Conservation (phyloP, 306 rosid species). For the Corylus heterophylla region DNA sequence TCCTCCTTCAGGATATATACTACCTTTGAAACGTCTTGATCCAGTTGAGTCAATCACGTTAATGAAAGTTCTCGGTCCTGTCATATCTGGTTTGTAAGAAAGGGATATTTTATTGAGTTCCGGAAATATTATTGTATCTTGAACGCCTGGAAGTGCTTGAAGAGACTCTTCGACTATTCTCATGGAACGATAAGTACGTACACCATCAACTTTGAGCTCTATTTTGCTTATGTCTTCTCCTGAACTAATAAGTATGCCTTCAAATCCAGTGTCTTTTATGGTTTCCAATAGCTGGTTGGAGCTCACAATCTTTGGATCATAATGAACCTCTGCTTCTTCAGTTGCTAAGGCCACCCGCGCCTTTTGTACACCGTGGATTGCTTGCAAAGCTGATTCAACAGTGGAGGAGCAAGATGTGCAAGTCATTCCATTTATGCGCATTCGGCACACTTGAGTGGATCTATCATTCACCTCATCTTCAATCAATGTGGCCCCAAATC, state of each 20-base stretch:
- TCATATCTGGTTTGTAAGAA: conserved; percentile 58
- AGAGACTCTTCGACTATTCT: conserved; percentile 47
- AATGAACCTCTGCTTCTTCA: conserved; percentile 75
- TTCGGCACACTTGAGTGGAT: conserved; percentile 61
- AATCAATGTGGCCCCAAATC: conserved; percentile 63
- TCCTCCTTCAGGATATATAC: conserved; percentile 52
- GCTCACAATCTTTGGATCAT: conserved; percentile 55
- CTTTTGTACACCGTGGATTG: conserved; percentile 51
- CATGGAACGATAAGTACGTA: conserved; percentile 26
- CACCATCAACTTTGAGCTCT: conserved; percentile 62
- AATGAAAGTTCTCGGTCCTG: conserved; percentile 78
- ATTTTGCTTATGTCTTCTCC: conserved; percentile 69
- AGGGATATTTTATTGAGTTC: conserved; percentile 50
- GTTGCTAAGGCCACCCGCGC: conserved; percentile 75
- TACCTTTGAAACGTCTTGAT: conserved; percentile 59
- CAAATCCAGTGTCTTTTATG: conserved; percentile 61
- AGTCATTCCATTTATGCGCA: conserved; percentile 74
- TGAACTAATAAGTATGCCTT: conserved; percentile 52
- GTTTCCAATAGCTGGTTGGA: conserved; percentile 43
- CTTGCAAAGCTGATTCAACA: conserved; percentile 57
- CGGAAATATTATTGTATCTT: conserved; percentile 22
- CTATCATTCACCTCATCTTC: conserved; percentile 29
- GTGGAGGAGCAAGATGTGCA: conserved; percentile 81
- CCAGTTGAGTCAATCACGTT: conserved; percentile 63
- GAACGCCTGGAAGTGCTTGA: conserved; percentile 55